Base-by-base conservation (phyloP, 129 eudicot species). In the Erigeron canadensis region DNA sequence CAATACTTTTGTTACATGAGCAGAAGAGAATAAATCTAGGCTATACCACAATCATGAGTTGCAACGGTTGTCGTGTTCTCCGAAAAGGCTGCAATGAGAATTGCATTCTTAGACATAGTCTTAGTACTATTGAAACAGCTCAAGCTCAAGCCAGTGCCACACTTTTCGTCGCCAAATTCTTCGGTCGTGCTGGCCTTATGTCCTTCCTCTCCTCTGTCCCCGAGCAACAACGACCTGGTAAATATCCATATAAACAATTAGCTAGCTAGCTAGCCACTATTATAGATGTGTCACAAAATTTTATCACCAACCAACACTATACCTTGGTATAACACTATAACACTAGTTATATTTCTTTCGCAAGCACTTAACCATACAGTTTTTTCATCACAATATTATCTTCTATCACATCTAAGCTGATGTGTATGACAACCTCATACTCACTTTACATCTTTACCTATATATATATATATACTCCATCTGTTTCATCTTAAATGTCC, bases 31-130 rank as follows among this genome's bases (percentile, higher is more conserved):
- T 50, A 50, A 50, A 15, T 18, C 56, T 58, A 23, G 22, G 40
- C 17, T 23, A 23, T 58, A 38, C 0, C 1, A 0, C 1, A 0
- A 43, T 7, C 68, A 90, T 90, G 97, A 90, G 97, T 45, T 90
- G 97, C 77, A 87, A 90, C 41, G 97, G 97, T 9, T 90, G 97
- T 43, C 78, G 97, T 65, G 81, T 90, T 40, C 91, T 90, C 23
- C 86, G 97, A 15, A 87, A 87, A 21, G 95, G 97, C 5, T 90
- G 97, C 84, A 90, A 60, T 62, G 95, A 90, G 1, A 84, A 85
- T 22, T 90, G 97, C 85, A 80, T 87, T 48, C 84, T 90, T 34
- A 65, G 89, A 23, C 95, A 85, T 47, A 83, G 95, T 56, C 71
- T 90, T 9, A 74, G 42, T 2, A 73, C 85, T 5, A 72, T 87